phyloP scores from a whole-genome alignment of 495 filamentous ascomycete genomes.

The Margaritispora aquatica region DNA sequence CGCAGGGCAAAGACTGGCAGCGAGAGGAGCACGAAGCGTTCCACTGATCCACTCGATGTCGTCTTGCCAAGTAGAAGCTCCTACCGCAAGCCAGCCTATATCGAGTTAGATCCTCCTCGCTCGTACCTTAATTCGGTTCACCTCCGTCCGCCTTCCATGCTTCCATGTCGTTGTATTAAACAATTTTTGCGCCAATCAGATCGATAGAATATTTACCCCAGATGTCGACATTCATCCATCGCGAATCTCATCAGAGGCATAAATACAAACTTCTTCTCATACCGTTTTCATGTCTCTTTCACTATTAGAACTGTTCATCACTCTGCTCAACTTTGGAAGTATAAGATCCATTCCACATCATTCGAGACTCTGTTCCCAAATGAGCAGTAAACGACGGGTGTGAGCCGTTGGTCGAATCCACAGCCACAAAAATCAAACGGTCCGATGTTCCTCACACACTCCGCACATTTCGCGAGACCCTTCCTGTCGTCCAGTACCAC shows the following conservation, averaged over 20 bases:
- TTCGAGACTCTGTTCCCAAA: not conserved
- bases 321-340: not conserved
- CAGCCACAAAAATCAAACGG: slow-evolving; percentile 19
- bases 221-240: not conserved
- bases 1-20: no score
- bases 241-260: slow-evolving; percentile 6
- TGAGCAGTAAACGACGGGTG: not conserved
- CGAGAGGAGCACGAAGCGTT: no score
- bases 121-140: not conserved
- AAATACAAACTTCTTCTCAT: slow-evolving; percentile 13
- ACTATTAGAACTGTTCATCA: not conserved
- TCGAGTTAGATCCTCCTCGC: not conserved
- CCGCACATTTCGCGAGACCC: not conserved
- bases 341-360: not conserved
- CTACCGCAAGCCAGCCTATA: not conserved
- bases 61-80: not conserved
- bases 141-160: not conserved
- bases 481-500: not conserved
- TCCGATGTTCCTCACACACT: slow-evolving; percentile 19
- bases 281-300: not conserved
- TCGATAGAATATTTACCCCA: not conserved
- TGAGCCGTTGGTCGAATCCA: not conserved
- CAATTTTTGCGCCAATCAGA: slow-evolving; percentile 18
- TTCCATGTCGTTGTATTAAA: not conserved
- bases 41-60: not conserved